phyloP scores from a whole-genome alignment of 129 eudicot genomes.

The Tanacetum coccineum region DNA sequence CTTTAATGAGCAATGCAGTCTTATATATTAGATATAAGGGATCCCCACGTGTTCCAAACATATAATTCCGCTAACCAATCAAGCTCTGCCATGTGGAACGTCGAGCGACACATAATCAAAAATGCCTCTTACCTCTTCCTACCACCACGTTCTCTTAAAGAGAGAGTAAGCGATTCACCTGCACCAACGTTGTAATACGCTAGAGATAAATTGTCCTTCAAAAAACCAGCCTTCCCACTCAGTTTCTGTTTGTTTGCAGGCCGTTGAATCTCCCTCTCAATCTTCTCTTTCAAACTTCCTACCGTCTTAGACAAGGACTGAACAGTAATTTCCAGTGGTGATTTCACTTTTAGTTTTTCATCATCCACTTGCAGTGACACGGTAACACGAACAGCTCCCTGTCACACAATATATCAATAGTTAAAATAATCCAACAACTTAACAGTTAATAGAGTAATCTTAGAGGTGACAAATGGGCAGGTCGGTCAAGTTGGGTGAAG shows the following conservation, averaged over 20 bases:
- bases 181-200: slow-evolving; percentile 71
- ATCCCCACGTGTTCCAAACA: background rate
- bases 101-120: background rate
- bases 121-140: slow-evolving; percentile 53
- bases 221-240: slow-evolving; percentile 82
- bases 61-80: no score
- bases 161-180: slow-evolving; percentile 57
- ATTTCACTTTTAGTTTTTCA: slow-evolving; percentile 79
- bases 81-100: background rate
- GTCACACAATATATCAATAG: slow-evolving; percentile 3
- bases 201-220: slow-evolving; percentile 77
- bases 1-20: background rate
- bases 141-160: slow-evolving; percentile 90
- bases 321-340: slow-evolving; percentile 50
- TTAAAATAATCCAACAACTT: background rate
- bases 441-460: background rate
- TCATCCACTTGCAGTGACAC: slow-evolving; percentile 76
- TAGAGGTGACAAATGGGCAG: background rate
- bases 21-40: background rate
- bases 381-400: slow-evolving; percentile 73
- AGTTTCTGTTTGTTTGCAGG: slow-evolving; percentile 85
- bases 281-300: slow-evolving; percentile 76
- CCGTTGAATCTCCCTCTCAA: slow-evolving; percentile 76
- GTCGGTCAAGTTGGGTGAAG: no score
- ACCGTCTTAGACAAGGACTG: slow-evolving; percentile 62